Evolutionary conservation across 2,329 filamentous ascomycete species (phyloP).

Genomic region (Pseudocercospora vitis): DNA sequence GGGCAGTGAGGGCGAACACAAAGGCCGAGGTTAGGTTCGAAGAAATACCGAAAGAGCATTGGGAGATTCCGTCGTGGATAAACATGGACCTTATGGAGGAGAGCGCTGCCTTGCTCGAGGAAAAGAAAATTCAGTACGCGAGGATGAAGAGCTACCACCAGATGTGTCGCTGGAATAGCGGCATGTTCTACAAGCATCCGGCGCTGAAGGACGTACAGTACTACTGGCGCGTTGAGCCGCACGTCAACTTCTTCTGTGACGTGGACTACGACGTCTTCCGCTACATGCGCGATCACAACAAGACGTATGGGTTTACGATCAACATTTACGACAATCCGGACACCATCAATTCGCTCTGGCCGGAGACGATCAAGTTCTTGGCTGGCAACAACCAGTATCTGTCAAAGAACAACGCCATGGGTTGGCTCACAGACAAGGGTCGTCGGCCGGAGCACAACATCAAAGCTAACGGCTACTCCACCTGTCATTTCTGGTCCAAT

Average conservation of each 20-base stretch:
- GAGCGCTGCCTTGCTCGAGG: slow-evolving; percentile 77
- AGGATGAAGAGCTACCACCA: slow-evolving; percentile 89
- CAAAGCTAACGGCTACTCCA: slow-evolving; percentile 89
- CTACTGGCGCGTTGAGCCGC: slow-evolving; percentile 98
- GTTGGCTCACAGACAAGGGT: slow-evolving; percentile 78
- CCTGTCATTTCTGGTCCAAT: slow-evolving; percentile 99
- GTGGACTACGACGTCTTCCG: slow-evolving; percentile 98
- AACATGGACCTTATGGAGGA: slow-evolving; percentile 81
- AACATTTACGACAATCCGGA: slow-evolving; percentile 90
- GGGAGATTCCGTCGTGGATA: slow-evolving; percentile 90
- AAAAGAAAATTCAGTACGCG: slow-evolving; percentile 87
- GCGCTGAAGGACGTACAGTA: slow-evolving; percentile 78
- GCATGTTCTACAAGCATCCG: slow-evolving; percentile 95
- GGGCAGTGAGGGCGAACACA: slow-evolving; percentile 73
- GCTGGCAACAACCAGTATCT: slow-evolving; percentile 74
- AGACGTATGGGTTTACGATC: slow-evolving; percentile 98
- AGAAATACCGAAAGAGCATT: slow-evolving; percentile 89
- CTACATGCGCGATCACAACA: slow-evolving; percentile 97
- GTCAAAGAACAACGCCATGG: slow-evolving; percentile 78
- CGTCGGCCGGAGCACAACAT: slow-evolving; percentile 76
- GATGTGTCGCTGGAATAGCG: slow-evolving; percentile 99
- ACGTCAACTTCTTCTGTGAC: slow-evolving; percentile 99
- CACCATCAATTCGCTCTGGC: slow-evolving; percentile 86
- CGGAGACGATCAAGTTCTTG: slow-evolving; percentile 90
- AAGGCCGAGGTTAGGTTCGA: slow-evolving; percentile 88